Evolutionary conservation across 1,284 basidiomycete species (phyloP).

Genomic region (Filobasidium uniguttulatum): DNA sequence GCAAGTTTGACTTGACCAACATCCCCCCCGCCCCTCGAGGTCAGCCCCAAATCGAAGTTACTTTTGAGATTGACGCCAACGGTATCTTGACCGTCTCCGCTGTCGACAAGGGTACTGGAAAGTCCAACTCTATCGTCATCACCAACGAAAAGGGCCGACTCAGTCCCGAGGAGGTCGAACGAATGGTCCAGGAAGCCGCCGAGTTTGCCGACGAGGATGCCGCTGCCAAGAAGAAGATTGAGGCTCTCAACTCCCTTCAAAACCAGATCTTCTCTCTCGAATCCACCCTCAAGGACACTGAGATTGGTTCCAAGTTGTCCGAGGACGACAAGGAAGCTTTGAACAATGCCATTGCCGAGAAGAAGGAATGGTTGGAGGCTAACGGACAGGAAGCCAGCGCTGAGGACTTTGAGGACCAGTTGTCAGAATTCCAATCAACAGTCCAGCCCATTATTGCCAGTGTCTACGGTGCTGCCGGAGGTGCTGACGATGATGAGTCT

Average conservation of each 20-base stretch:
- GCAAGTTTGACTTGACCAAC: conserved; percentile 84
- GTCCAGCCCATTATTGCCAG: conserved; percentile 65
- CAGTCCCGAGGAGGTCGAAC: conserved; percentile 72
- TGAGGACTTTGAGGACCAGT: conserved; percentile 85
- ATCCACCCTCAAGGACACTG: conserved; percentile 68
- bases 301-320: conserved; percentile 76
- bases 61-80: conserved; percentile 87
- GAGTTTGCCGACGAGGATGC: conserved; percentile 74
- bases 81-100: conserved; percentile 83
- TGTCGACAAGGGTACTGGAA: conserved; percentile 83
- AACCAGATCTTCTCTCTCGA: conserved; percentile 58
- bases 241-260: conserved; percentile 60
- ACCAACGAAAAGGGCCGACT: conserved; percentile 68
- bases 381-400: conserved; percentile 60
- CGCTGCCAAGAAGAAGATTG: conserved; percentile 72
- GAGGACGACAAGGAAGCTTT: conserved; percentile 82
- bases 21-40: conserved; percentile 93
- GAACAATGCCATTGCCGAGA: conserved; percentile 69
- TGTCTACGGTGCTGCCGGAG: conserved; percentile 48
- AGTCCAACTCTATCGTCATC: conserved; percentile 75
- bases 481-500: conserved; percentile 30
- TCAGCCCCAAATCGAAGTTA: conserved; percentile 87
- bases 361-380: conserved; percentile 79
- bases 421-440: conserved; percentile 56
- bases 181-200: conserved; percentile 85